These are phyloP conservation scores for Salinomyces thailandicus DNA, from an alignment of 2,329 filamentous ascomycete genomes.

Conservation along the genomic window DNA sequence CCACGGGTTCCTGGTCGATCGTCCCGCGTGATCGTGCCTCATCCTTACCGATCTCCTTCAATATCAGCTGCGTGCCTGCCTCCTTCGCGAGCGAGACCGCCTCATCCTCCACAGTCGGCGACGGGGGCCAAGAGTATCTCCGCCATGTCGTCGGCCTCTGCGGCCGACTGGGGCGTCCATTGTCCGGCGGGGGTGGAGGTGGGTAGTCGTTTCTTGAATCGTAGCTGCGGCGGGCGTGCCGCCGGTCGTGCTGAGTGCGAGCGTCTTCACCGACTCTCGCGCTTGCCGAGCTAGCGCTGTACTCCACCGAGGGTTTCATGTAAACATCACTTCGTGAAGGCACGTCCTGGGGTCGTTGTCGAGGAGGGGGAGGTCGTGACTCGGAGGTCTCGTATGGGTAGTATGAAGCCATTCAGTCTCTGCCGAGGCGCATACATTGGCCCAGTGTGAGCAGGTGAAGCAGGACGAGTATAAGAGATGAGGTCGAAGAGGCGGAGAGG, in stretches of 20 bases:
- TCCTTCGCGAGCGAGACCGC: constrained; percentile 52
- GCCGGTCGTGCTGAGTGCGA: constrained; percentile 6
- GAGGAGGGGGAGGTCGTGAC: neutral
- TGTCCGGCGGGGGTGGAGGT: constrained; percentile 16
- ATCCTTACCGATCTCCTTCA: constrained; percentile 35
- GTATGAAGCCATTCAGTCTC: neutral
- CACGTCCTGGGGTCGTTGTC: neutral
- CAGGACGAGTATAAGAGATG: too few relatives aligned
- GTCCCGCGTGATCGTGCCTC: constrained; percentile 52
- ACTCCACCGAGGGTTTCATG: constrained; percentile 4
- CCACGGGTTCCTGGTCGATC: constrained; percentile 57
- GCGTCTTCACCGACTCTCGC: constrained; percentile 7
- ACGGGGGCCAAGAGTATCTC: constrained; percentile 43
- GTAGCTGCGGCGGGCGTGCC: constrained; percentile 16
- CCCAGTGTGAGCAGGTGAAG: too few relatives aligned
- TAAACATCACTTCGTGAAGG: constrained; percentile 5
- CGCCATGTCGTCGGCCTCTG: constrained; percentile 14
- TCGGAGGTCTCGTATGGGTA: neutral
- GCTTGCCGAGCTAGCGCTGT: constrained; percentile 19
- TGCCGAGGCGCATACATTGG: too few relatives aligned
- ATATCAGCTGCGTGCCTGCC: constrained; percentile 32
- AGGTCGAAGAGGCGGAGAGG: too few relatives aligned
- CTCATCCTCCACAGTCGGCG: constrained; percentile 62
- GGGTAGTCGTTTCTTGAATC: constrained; percentile 25
- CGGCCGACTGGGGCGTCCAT: constrained; percentile 8